These are phyloP conservation scores for Pythium periplocum DNA, from an alignment of 352 stramenopile species.

Conservation along the genomic window DNA sequence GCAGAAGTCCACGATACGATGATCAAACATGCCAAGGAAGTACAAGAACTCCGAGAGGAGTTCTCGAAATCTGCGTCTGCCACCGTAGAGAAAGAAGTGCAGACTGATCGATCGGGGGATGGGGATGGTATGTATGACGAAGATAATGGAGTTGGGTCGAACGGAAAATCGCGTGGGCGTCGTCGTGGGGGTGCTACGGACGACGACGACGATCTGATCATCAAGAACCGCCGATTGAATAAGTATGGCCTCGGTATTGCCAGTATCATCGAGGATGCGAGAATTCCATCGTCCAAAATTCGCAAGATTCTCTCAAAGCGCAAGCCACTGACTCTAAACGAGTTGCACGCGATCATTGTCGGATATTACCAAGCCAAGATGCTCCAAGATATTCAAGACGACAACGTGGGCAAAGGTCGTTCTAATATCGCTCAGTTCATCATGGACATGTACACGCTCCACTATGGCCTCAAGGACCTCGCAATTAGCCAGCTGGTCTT, in stretches of 20 bases:
- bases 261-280: conserved; percentile 69
- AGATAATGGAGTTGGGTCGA: conserved; percentile 11
- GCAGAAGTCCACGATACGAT: conserved; percentile 33
- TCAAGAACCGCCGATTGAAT: conserved; percentile 56
- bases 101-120: conserved; percentile 25
- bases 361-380: conserved; percentile 81
- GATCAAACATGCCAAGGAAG: conserved; percentile 25
- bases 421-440: conserved; percentile 71
- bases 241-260: conserved; percentile 70
- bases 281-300: conserved; percentile 64
- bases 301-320: conserved; percentile 71
- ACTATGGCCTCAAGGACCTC: conserved; percentile 76
- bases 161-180: conserved; percentile 8
- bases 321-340: conserved; percentile 63
- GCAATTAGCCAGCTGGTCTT: conserved; percentile 78
- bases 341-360: conserved; percentile 69
- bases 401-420: conserved; percentile 45
- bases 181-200: conserved; percentile 24
- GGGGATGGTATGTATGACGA: conserved; percentile 22
- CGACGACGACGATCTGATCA: conserved; percentile 41
- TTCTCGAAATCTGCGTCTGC: conserved; percentile 17
- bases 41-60: conserved; percentile 34
- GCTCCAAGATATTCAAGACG: conserved; percentile 72
- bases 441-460: conserved; percentile 79
- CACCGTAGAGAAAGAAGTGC: conserved; percentile 38